phyloP scores from a whole-genome alignment of 1,139 yeast species.

The Hemisphaericaspora xylofermentans region DNA sequence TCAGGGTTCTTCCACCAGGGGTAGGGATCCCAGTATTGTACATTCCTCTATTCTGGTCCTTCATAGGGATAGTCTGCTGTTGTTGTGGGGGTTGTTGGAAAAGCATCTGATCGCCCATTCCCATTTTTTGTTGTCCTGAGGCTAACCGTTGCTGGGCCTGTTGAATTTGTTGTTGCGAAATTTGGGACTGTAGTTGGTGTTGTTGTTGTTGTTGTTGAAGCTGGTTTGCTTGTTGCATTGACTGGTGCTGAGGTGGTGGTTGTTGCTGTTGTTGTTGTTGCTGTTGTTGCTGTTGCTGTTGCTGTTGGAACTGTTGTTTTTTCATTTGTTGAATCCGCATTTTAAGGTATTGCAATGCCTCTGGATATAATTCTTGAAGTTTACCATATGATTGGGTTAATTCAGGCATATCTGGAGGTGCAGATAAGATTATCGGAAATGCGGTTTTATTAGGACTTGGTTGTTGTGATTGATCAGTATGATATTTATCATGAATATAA shows the following conservation, averaged over 20 bases:
- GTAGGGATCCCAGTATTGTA: constrained; percentile 5
- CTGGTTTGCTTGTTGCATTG: constrained; percentile 7
- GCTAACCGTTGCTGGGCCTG: constrained; percentile 10
- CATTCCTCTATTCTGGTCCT: constrained; percentile 2
- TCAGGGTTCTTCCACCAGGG: constrained; percentile 5
- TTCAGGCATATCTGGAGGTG: constrained; percentile 59
- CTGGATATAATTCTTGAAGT: constrained; percentile 55
- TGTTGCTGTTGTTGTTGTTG: constrained; percentile 13
- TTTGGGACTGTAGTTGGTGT: constrained; percentile 8
- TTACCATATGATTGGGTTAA: constrained; percentile 45
- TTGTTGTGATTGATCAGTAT: constrained; percentile 29
- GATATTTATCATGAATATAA: constrained; percentile 52
- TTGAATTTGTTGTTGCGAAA: constrained; percentile 9
- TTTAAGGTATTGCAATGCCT: constrained; percentile 50
- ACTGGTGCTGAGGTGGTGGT: constrained; percentile 5
- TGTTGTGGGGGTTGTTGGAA: constrained; percentile 8
- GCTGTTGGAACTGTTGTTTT: constrained; percentile 20
- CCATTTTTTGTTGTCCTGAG: not conserved
- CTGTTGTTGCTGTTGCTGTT: constrained; percentile 10
- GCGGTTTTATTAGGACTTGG: constrained; percentile 35
- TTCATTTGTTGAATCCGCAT: constrained; percentile 46
- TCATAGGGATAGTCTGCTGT: constrained; percentile 6
- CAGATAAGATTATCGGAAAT: constrained; percentile 52
- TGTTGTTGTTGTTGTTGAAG: constrained; percentile 6
- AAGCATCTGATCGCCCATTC: constrained; percentile 1